phyloP scores from a whole-genome alignment of 306 rosid species.

The Acmispon strigosus region DNA sequence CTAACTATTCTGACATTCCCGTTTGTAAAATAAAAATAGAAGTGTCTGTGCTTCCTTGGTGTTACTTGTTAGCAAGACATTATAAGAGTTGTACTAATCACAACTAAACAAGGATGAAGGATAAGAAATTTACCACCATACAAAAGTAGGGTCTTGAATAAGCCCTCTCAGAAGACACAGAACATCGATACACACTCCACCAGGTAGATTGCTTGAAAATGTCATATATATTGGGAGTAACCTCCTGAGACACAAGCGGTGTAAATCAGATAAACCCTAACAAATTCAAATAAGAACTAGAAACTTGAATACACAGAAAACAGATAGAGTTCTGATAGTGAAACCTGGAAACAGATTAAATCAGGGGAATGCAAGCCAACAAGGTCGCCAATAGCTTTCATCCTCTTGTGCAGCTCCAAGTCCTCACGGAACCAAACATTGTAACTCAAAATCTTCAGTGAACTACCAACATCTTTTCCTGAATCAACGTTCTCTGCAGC shows the following conservation, averaged over 20 bases:
- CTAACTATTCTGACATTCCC: no score
- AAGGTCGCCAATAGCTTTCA: conserved; percentile 78
- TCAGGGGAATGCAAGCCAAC: conserved; percentile 65
- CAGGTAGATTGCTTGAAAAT: conserved; percentile 40
- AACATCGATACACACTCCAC: conserved; percentile 43
- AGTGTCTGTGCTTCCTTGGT: neutral
- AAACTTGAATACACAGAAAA: neutral
- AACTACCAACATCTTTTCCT: conserved; percentile 10
- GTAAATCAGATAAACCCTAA: neutral
- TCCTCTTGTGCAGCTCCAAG: conserved; percentile 65
- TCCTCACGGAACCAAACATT: conserved; percentile 89
- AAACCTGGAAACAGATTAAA: conserved; percentile 52
- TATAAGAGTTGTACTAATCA: neutral
- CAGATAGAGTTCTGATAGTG: neutral
- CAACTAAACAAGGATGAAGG: neutral
- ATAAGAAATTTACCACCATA: conserved; percentile 36
- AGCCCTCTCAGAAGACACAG: conserved; percentile 36
- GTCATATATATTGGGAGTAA: conserved; percentile 41
- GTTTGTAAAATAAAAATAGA: no score
- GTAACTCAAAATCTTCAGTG: conserved; percentile 60
- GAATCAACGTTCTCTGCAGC: conserved; percentile 46
- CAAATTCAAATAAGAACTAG: neutral
- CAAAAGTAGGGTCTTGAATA: conserved; percentile 35
- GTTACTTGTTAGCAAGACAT: conserved; percentile 1
- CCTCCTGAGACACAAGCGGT: conserved; percentile 31